These are phyloP conservation scores for Monilinia fructigena DNA, from an alignment of 2,329 filamentous ascomycete species.

Conservation along the genomic window DNA sequence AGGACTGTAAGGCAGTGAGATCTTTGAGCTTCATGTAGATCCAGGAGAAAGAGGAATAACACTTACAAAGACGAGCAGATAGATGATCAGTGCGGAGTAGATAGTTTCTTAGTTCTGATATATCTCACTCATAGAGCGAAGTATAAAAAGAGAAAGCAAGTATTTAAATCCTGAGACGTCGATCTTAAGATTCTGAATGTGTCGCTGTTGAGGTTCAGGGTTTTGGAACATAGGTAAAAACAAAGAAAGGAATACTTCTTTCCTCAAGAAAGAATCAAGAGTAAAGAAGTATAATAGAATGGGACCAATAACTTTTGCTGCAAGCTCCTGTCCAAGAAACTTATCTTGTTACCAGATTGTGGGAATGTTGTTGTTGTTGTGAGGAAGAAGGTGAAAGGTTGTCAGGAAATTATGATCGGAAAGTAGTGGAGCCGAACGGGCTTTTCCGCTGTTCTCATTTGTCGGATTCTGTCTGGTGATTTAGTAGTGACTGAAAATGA, in stretches of 20 bases:
- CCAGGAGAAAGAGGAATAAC: too few relatives aligned
- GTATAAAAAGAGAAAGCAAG: neutral
- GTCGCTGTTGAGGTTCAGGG: neutral
- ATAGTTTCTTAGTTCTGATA: neutral
- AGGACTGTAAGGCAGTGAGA: neutral
- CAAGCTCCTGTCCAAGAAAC: neutral
- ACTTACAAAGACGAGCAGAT: neutral
- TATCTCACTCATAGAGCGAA: neutral
- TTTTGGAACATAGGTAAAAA: neutral
- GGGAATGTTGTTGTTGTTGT: neutral
- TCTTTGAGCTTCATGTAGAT: neutral
- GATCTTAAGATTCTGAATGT: neutral
- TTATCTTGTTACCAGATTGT: neutral
- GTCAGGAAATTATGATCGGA: neutral
- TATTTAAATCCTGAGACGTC: neutral
- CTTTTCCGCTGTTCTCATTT: neutral
- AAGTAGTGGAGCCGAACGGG: neutral
- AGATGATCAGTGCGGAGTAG: neutral
- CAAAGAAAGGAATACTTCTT: neutral
- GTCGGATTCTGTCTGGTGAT: neutral
- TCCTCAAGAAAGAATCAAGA: neutral
- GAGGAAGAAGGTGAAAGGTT: neutral
- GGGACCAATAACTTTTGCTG: neutral
- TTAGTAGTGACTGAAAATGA: neutral
- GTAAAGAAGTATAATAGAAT: neutral